phyloP scores from a whole-genome alignment of 2,329 filamentous ascomycete genomes.

The Penicillium verrucosum region DNA sequence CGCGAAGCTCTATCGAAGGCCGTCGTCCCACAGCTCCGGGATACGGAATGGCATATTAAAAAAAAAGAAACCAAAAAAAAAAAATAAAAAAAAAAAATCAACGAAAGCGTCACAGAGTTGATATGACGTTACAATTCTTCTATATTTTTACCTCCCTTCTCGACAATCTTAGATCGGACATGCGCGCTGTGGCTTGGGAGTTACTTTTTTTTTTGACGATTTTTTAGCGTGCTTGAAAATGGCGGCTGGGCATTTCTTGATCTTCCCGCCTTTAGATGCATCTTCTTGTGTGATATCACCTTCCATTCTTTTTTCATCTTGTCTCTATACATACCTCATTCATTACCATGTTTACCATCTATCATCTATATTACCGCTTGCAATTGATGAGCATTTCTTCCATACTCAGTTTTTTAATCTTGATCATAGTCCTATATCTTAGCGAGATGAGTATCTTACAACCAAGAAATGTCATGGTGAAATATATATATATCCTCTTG shows the following conservation, averaged over 20 bases:
- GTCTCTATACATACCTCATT: slow-evolving; percentile 10
- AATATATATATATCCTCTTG: not conserved
- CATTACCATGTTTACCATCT: slow-evolving; percentile 6
- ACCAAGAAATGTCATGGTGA: no score
- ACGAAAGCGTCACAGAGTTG: slow-evolving; percentile 1
- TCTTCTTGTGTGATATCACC: slow-evolving; percentile 11
- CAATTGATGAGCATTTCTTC: slow-evolving; percentile 1
- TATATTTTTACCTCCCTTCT: not conserved
- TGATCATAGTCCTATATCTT: not conserved
- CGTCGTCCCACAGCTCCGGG: slow-evolving; percentile 29
- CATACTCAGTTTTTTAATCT: not conserved
- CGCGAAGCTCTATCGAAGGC: slow-evolving; percentile 33
- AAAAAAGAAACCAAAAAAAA: not conserved
- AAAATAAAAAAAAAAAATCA: not conserved
- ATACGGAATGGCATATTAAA: slow-evolving; percentile 37
- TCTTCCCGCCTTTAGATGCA: slow-evolving; percentile 3
- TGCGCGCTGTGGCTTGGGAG: not conserved
- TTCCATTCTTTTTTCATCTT: slow-evolving; percentile 6
- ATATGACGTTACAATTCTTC: not conserved
- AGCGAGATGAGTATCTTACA: no score
- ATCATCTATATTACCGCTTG: slow-evolving; percentile 6
- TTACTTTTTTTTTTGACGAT: slow-evolving; percentile 8
- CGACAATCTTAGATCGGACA: slow-evolving; percentile 3
- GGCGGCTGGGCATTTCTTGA: slow-evolving; percentile 1
- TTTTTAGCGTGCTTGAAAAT: slow-evolving; percentile 13